Evolutionary conservation across 495 filamentous ascomycete genomes (phyloP).

Genomic region (Hyaloscypha finlandica): DNA sequence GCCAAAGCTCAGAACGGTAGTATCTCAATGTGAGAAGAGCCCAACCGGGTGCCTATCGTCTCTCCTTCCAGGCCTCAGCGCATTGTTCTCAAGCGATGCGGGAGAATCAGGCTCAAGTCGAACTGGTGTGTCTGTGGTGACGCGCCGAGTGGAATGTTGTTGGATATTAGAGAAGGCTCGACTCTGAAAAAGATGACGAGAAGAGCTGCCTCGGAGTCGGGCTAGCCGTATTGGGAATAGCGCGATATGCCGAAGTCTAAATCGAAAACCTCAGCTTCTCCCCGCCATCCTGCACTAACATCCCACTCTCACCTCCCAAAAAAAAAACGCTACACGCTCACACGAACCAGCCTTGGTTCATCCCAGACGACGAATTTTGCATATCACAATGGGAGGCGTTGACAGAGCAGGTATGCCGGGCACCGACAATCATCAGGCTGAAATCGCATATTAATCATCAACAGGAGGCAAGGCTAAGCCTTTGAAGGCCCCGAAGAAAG

Average conservation of each 20-base stretch:
- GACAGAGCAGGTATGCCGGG: constrained; percentile 39
- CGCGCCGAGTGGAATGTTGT: not conserved
- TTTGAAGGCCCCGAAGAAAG: constrained; percentile 79
- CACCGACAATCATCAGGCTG: constrained; percentile 3
- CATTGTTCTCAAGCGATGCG: constrained; percentile 17
- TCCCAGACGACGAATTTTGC: constrained; percentile 1
- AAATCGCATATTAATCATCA: constrained; percentile 12
- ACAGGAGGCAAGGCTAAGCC: constrained; percentile 85
- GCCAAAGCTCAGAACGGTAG: constrained; percentile 31
- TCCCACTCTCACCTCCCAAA: not conserved
- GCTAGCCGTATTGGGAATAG: constrained; percentile 12
- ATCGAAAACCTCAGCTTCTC: constrained; percentile 13
- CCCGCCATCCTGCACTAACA: constrained; percentile 7
- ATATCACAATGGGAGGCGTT: constrained; percentile 38
- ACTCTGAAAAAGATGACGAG: not conserved
- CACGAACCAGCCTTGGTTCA: not conserved
- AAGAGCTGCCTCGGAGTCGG: not conserved
- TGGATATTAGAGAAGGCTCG: not conserved
- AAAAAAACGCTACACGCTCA: not conserved
- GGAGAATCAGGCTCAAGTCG: not conserved
- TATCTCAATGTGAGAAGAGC: constrained; percentile 44
- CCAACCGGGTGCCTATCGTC: constrained; percentile 49
- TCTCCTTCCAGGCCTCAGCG: constrained; percentile 27
- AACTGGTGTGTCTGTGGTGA: not conserved
- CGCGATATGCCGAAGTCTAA: not conserved